Conservation (phyloP, 345 rosid species). For the Psidium friedrichsthalianum region DNA sequence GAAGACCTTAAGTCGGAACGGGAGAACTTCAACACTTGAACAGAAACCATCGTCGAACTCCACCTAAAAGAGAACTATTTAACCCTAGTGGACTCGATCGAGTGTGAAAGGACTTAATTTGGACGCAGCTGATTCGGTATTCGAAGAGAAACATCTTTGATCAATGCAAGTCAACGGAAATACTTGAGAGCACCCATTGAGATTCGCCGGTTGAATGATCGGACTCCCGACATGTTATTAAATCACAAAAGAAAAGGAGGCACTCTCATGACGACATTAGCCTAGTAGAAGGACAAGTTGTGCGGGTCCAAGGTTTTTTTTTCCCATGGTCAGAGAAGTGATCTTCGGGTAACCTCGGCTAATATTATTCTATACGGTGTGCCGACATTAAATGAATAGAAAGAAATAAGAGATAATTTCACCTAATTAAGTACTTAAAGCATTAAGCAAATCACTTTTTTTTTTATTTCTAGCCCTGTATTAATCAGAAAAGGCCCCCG, state of each 20-base stretch:
- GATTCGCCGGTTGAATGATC: background rate
- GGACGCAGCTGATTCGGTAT: rapidly evolving
- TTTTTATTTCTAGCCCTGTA: background rate
- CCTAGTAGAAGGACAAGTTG: background rate
- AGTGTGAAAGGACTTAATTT: background rate
- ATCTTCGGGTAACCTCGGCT: background rate
- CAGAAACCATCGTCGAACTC: background rate
- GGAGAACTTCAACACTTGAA: background rate
- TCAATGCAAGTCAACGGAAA: background rate
- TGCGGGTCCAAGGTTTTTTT: background rate
- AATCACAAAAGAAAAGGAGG: background rate
- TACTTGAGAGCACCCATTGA: rapidly evolving
- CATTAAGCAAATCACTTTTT: background rate
- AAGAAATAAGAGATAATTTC: background rate
- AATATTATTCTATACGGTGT: background rate
- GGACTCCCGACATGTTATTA: background rate
- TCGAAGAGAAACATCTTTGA: background rate
- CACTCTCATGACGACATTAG: background rate
- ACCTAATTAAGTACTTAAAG: background rate
- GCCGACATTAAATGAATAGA: background rate
- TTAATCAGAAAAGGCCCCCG: background rate
- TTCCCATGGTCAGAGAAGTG: background rate
- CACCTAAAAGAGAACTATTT: background rate
- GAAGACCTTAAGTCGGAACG: background rate
- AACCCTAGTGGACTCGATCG: background rate